Evolutionary conservation across 768 basidiomycete species (phyloP).

Genomic region (Lactifluus rugatus): DNA sequence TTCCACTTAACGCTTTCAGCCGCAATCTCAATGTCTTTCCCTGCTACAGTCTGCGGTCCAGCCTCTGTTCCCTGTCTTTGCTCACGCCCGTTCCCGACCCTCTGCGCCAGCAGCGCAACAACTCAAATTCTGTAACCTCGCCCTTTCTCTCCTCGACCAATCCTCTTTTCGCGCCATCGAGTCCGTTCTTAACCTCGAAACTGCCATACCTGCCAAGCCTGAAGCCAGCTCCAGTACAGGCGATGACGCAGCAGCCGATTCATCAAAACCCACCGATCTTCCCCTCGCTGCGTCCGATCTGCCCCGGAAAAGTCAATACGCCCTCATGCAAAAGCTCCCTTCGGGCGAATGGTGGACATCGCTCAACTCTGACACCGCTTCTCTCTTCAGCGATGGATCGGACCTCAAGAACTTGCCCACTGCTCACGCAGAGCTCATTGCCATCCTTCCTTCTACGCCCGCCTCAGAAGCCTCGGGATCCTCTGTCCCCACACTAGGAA

Average conservation of each 20-base stretch:
- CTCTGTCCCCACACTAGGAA: constrained; percentile 41
- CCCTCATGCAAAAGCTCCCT: constrained; percentile 72
- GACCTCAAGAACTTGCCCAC: constrained; percentile 44
- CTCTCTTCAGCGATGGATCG: constrained; percentile 28
- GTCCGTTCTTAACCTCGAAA: constrained; percentile 38
- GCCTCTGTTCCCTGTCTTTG: constrained; percentile 58
- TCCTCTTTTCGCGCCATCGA: constrained; percentile 42
- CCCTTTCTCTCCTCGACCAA: constrained; percentile 62
- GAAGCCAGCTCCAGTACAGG: constrained; percentile 16
- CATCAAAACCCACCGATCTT: constrained; percentile 25
- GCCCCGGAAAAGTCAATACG: constrained; percentile 43
- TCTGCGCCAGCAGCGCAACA: constrained; percentile 61
- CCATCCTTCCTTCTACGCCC: constrained; percentile 57
- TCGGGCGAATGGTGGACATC: constrained; percentile 75
- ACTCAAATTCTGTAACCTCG: constrained; percentile 64
- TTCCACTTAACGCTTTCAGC: background rate
- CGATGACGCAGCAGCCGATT: constrained; percentile 22
- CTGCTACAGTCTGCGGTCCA: constrained; percentile 47
- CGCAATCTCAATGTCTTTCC: constrained; percentile 5
- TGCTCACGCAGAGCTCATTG: constrained; percentile 67
- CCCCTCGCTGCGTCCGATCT: constrained; percentile 21
- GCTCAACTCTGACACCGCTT: constrained; percentile 38
- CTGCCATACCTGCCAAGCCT: constrained; percentile 29
- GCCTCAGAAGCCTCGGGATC: constrained; percentile 20
- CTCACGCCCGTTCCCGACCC: constrained; percentile 51